Evolutionary conservation across 805 yeast species (phyloP).

Genomic region (Cyberlindnera amylophila): DNA sequence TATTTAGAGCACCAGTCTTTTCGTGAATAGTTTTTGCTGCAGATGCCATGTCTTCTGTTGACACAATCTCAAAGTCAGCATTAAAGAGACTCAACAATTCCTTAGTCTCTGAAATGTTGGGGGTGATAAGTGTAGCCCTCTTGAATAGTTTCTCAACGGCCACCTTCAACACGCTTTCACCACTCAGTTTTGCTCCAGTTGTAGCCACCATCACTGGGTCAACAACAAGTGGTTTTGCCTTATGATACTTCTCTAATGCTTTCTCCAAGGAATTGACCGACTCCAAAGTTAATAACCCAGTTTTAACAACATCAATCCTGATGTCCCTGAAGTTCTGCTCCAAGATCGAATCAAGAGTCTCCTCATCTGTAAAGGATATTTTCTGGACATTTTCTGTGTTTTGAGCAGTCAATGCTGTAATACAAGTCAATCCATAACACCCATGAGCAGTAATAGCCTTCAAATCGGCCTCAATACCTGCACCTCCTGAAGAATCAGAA

Average conservation of each 20-base stretch:
- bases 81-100: conserved; percentile 34
- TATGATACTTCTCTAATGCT: conserved; percentile 39
- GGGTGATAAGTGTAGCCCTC: conserved; percentile 62
- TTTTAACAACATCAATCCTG: conserved; percentile 63
- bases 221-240: conserved; percentile 45
- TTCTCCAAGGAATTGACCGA: conserved; percentile 46
- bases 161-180: conserved; percentile 39
- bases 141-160: conserved; percentile 45
- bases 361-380: conserved; percentile 40
- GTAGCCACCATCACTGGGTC: conserved; percentile 88
- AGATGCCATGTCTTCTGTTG: conserved; percentile 38
- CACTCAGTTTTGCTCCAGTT: conserved; percentile 61
- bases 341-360: conserved; percentile 45
- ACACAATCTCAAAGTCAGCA: conserved; percentile 24
- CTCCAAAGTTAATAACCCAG: conserved; percentile 49
- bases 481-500: conserved; percentile 85
- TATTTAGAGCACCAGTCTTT: conserved; percentile 42
- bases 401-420: conserved; percentile 78
- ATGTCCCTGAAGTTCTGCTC: conserved; percentile 57
- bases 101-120: conserved; percentile 68
- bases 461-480: conserved; percentile 87
- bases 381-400: conserved; percentile 49
- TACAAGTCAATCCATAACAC: conserved; percentile 74
- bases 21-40: conserved; percentile 38
- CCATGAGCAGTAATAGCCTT: conserved; percentile 74